These are phyloP conservation scores for Phoma sp. DNA, from an alignment of 2,329 filamentous ascomycete genomes.

Conservation along the genomic window DNA sequence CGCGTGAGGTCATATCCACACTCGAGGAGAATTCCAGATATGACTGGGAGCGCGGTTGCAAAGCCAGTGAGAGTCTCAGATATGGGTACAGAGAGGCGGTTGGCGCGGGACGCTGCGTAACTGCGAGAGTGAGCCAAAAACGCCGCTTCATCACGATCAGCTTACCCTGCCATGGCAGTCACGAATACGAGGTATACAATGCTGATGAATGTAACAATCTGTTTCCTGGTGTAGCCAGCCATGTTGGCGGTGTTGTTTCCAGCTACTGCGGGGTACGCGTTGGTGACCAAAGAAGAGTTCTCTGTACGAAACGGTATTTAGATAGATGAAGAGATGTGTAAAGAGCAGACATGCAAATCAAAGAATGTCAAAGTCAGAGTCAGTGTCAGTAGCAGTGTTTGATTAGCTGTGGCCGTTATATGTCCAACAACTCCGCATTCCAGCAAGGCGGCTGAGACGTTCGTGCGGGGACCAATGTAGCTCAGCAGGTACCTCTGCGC, in stretches of 20 bases:
- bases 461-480: conserved; percentile 11
- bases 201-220: conserved; percentile 50
- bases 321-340: not conserved
- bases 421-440: conserved; percentile 16
- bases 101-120: conserved; percentile 41
- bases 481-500: conserved; percentile 8
- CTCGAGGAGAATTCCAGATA: conserved; percentile 54
- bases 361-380: not conserved
- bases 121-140: conserved; percentile 26
- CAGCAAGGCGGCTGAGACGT: conserved; percentile 1
- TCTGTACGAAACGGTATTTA: not conserved
- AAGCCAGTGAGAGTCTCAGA: conserved; percentile 51
- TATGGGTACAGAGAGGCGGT: conserved; percentile 52
- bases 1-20: conserved; percentile 46
- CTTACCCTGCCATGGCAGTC: conserved; percentile 50
- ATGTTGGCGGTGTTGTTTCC: conserved; percentile 25
- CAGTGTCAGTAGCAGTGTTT: conserved; percentile 3
- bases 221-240: conserved; percentile 47
- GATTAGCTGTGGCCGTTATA: conserved; percentile 4
- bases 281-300: not conserved
- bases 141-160: not conserved
- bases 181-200: conserved; percentile 51
- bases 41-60: conserved; percentile 51
- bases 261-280: conserved; percentile 11
- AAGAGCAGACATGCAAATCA: not conserved